phyloP scores from a whole-genome alignment of 441 rosid genomes.

The Mallotus repandus region DNA sequence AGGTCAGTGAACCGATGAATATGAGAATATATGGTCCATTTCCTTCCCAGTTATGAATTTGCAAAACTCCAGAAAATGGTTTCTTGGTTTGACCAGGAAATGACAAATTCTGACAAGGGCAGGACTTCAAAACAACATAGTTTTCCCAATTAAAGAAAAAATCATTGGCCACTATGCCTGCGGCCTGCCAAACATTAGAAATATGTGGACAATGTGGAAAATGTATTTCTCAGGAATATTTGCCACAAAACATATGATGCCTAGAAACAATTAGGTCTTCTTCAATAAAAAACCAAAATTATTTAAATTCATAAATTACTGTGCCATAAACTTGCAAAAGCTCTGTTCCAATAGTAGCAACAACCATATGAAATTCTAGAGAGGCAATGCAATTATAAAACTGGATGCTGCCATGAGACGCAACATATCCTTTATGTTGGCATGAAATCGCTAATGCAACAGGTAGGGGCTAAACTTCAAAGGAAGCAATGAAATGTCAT shows the following conservation, averaged over 20 bases:
- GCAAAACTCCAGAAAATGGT: neutral
- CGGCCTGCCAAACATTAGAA: neutral
- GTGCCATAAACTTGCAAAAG: neutral
- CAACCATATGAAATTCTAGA: conserved; percentile 5
- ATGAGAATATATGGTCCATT: neutral
- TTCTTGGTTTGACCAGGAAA: neutral
- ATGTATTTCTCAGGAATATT: neutral
- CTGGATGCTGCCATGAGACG: too few species aligned
- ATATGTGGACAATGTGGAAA: neutral
- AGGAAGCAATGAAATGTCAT: neutral
- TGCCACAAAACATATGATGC: neutral
- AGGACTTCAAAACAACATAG: neutral
- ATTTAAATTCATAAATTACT: neutral
- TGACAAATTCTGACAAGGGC: neutral
- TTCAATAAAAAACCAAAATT: too few species aligned
- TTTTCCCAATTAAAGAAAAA: neutral
- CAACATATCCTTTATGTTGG: neutral
- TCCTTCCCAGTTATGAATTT: neutral
- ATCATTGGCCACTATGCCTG: neutral
- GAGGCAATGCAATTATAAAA: neutral
- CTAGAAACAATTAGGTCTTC: neutral
- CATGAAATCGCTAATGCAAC: neutral
- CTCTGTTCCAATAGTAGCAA: neutral
- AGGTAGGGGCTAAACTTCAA: neutral
- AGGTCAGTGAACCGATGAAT: neutral